phyloP scores from a whole-genome alignment of 371 early-diverging fungal genomes.

The Mucor circinelloides region DNA sequence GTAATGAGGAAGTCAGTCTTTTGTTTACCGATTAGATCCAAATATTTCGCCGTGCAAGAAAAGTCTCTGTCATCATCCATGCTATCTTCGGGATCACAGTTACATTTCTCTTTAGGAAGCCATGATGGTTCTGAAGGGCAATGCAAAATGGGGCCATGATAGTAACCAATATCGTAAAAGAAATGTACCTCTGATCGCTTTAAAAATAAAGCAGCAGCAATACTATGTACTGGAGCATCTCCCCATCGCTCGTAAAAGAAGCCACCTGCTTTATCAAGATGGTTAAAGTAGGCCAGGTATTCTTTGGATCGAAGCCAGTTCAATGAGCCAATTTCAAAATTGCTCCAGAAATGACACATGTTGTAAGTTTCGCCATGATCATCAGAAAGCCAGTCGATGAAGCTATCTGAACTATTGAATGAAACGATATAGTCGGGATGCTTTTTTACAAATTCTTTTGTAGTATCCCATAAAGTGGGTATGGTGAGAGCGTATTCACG shows the following conservation, averaged over 20 bases:
- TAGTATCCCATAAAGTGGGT: conserved; percentile 80
- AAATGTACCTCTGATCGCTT: conserved; percentile 80
- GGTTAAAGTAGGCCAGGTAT: conserved; percentile 80
- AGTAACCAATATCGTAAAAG: conserved; percentile 87
- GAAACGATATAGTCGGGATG: conserved; percentile 35
- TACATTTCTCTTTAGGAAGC: conserved; percentile 15
- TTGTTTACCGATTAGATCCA: background rate
- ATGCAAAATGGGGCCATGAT: conserved; percentile 64
- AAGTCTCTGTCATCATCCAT: background rate
- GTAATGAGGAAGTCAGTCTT: background rate
- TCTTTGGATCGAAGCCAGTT: conserved; percentile 71
- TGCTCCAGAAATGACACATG: conserved; percentile 86
- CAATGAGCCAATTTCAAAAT: conserved; percentile 88
- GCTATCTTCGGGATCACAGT: conserved; percentile 34
- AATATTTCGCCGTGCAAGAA: background rate
- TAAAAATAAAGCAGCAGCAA: conserved; percentile 73
- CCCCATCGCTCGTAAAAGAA: conserved; percentile 81
- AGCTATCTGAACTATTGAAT: conserved; percentile 33
- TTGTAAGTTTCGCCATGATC: conserved; percentile 49
- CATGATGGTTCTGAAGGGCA: conserved; percentile 61
- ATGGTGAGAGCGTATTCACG: conserved; percentile 84
- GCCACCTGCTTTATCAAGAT: conserved; percentile 67
- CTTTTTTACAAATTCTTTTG: conserved; percentile 53
- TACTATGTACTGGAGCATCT: conserved; percentile 94
- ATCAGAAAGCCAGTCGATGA: conserved; percentile 47